Conservation (phyloP, 1,284 basidiomycete species). For the Anthracocystis walkeri region DNA sequence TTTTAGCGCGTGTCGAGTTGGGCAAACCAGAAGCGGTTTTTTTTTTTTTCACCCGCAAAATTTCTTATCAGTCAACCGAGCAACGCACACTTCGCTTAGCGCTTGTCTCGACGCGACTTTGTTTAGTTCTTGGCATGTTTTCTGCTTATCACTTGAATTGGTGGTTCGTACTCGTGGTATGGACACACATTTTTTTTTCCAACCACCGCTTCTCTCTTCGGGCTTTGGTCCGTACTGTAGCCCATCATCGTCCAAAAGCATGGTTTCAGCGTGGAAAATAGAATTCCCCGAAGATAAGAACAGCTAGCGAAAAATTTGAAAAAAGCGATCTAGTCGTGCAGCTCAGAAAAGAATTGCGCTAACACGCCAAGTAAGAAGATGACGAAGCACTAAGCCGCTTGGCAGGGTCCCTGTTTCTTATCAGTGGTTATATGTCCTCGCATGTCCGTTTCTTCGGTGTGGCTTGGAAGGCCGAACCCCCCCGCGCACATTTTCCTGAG, state of each 20-base stretch:
- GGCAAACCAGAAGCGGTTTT: not conserved
- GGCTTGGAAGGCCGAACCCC: too few relatives aligned
- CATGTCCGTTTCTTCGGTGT: not conserved
- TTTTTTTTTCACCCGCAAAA: not conserved
- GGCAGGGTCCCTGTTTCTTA: constrained; percentile 7
- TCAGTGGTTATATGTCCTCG: constrained; percentile 6
- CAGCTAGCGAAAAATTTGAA: not conserved
- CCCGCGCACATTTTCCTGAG: too few relatives aligned
- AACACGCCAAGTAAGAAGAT: too few relatives aligned
- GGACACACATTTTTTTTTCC: too few relatives aligned
- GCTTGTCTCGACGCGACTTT: not conserved
- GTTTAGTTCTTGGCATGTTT: constrained; percentile 7
- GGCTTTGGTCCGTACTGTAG: not conserved
- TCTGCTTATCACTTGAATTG: too few relatives aligned
- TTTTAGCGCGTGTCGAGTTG: constrained; percentile 9
- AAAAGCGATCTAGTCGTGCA: constrained; percentile 9
- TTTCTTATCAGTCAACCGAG: constrained; percentile 18
- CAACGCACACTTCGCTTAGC: not conserved
- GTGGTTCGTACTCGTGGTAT: too few relatives aligned
- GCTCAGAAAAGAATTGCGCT: not conserved
- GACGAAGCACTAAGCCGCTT: not conserved
- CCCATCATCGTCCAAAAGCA: not conserved
- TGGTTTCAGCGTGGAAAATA: not conserved
- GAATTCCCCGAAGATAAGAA: constrained; percentile 7
- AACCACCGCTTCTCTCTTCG: not conserved